Evolutionary conservation across 208 protist genomes (phyloP).

Genomic region (Leishmania major): DNA sequence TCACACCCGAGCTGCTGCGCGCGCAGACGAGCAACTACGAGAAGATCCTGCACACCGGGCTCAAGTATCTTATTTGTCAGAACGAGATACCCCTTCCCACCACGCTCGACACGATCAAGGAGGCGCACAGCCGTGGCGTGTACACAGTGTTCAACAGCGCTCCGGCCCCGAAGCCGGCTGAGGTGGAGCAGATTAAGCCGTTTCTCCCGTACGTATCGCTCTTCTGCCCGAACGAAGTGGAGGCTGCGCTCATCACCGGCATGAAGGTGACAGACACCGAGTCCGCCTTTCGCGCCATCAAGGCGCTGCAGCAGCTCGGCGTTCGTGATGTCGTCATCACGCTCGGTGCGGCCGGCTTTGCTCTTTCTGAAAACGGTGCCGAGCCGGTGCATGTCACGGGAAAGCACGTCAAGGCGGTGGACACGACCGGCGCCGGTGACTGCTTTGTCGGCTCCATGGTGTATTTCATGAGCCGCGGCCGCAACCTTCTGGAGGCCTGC

Average conservation of each 20-base stretch:
- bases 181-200: conserved; percentile 70
- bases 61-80: conserved; percentile 89
- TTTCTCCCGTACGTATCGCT: conserved; percentile 85
- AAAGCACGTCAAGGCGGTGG: conserved; percentile 86
- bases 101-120: conserved; percentile 82
- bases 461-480: conserved; percentile 85
- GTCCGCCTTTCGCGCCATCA: conserved; percentile 57
- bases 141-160: conserved; percentile 95
- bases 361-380: conserved; percentile 59
- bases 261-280: conserved; percentile 62
- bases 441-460: conserved; percentile 93
- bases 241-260: conserved; percentile 87
- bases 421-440: conserved; percentile 95
- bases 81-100: conserved; percentile 91
- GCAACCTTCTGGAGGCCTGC: conserved; percentile 73
- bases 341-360: conserved; percentile 80
- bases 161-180: conserved; percentile 76
- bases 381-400: conserved; percentile 47
- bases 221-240: conserved; percentile 93
- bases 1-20: conserved; percentile 65
- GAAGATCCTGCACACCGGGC: conserved; percentile 48
- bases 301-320: conserved; percentile 69
- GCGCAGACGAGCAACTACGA: conserved; percentile 60
- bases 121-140: conserved; percentile 73
- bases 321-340: conserved; percentile 89